Evolutionary conservation across 768 basidiomycete genomes (phyloP), one percentile per base, ranked within the genome.

Genomic region (Suillus tomentosus): DNA sequence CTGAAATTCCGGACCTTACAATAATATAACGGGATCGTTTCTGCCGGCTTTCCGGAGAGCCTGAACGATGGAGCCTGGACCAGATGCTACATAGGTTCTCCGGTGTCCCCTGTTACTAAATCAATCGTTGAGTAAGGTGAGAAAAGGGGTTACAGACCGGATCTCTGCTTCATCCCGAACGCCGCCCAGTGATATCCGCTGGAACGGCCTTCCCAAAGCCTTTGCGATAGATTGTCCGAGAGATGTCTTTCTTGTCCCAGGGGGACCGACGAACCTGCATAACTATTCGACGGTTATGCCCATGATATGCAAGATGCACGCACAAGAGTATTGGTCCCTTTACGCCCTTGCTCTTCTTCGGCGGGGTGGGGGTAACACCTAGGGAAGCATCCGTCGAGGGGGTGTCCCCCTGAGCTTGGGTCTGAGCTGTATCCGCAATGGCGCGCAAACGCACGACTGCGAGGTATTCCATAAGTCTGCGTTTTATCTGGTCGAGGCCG

Each of bases 111-210:
- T 75, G 60, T 55, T 10, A 39, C 6, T 54, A 19, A 54, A n/a
- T 36, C 14, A 3, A 17, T 37, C 6, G 42, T 17, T 47, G n/a
- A 14, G 22, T 75, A 74, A 3, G 22, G 13, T 3, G 53, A 37
- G 31, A 42, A 50, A 14, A 57, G 24, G 3, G 17, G n/a, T 9
- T n/a, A n/a, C 56, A 0, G 60, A 76, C 54, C 90, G 80, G 58
- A 92, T 89, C 73, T 91, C 90, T 0, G 93, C 95, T 75, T 98
- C 96, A 70, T 98, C 95, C 3, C 95, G 83, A 9, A 97, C 93
- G 37, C 96, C 95, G 13, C 95, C 95, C 0, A 97, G 83, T 1
- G 93, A 90, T 66, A 97, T 95, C 13, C 95, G 87, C 69, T 96
- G 91, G 83, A 96, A 97, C 2, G 94, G 94, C 51, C 95, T 80